Percentiles rank a stretch among this genome's conserved stretches.
Evolutionary conservation across 306 rosid genomes (phyloP).

Genomic region (Prunus mira): DNA sequence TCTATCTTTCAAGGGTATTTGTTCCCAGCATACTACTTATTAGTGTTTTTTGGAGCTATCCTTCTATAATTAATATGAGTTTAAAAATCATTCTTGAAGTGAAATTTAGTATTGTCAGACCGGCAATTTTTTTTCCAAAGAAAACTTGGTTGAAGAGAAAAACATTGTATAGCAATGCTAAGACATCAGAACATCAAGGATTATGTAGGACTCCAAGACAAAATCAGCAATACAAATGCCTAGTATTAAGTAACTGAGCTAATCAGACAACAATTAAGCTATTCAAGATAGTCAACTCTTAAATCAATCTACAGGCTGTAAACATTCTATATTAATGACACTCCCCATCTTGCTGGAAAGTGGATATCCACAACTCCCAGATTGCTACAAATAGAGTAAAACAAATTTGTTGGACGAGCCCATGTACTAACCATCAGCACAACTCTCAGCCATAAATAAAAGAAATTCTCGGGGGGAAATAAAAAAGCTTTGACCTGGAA

Average conservation of each 20-base stretch:
- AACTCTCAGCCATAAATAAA: not conserved
- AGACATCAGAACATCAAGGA: not conserved
- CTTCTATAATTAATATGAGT: not conserved
- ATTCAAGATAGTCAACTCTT: too few species aligned
- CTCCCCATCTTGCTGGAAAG: not conserved
- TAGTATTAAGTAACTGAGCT: not conserved
- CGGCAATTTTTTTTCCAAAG: not conserved
- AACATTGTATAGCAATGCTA: not conserved
- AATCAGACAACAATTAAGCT: not conserved
- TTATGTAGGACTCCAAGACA: not conserved
- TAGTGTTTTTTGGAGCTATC: slow-evolving; percentile 7
- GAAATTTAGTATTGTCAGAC: not conserved
- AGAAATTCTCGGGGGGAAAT: not conserved
- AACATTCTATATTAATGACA: too few species aligned
- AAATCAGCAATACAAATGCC: not conserved
- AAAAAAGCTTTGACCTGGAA: not conserved
- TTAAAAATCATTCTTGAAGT: not conserved
- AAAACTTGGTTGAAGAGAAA: not conserved
- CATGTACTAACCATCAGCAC: not conserved
- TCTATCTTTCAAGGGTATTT: slow-evolving; percentile 83
- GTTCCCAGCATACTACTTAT: slow-evolving; percentile 26
- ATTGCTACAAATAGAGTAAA: not conserved
- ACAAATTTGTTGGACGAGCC: not conserved
- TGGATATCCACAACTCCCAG: not conserved
- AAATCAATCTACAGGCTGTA: too few species aligned